Evolutionary conservation across 2,329 filamentous ascomycete genomes (phyloP).

Genomic region (Apiospora phragmitis): DNA sequence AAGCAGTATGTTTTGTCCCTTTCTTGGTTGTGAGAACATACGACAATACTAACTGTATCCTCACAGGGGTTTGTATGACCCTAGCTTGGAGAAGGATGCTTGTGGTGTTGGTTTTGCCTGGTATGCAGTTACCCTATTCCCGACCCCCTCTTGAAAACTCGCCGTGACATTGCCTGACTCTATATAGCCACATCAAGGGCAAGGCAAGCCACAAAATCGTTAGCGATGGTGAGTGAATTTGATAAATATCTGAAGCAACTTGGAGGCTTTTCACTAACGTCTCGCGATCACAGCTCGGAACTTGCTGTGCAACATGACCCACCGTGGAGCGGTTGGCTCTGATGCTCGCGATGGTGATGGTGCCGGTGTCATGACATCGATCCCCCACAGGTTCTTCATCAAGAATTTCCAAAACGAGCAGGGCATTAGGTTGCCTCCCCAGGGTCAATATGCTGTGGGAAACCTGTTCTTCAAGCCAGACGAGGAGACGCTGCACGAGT

Average conservation of each 20-base stretch:
- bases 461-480: constrained; percentile 99
- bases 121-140: constrained; percentile 45
- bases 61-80: constrained; percentile 83
- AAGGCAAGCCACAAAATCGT: constrained; percentile 97
- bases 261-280: constrained; percentile 32
- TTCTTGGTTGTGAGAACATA: background rate
- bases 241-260: background rate
- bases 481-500: constrained; percentile 83
- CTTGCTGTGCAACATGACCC: constrained; percentile 99
- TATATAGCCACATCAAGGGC: constrained; percentile 90
- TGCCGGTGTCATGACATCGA: constrained; percentile 98
- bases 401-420: constrained; percentile 97
- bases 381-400: constrained; percentile 96
- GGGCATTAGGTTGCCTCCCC: constrained; percentile 80
- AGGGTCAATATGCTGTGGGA: constrained; percentile 93
- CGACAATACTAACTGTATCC: constrained; percentile 17
- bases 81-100: constrained; percentile 95
- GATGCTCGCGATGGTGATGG: constrained; percentile 98
- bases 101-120: constrained; percentile 99
- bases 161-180: background rate
- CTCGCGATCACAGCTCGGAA: constrained; percentile 67
- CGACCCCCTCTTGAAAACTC: background rate
- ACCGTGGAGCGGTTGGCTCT: constrained; percentile 95
- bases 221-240: constrained; percentile 76
- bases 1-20: constrained; percentile 66